Evolutionary conservation across 169 alveolate genomes (phyloP).

Genomic region (Haemoproteus tartakovskyi): DNA sequence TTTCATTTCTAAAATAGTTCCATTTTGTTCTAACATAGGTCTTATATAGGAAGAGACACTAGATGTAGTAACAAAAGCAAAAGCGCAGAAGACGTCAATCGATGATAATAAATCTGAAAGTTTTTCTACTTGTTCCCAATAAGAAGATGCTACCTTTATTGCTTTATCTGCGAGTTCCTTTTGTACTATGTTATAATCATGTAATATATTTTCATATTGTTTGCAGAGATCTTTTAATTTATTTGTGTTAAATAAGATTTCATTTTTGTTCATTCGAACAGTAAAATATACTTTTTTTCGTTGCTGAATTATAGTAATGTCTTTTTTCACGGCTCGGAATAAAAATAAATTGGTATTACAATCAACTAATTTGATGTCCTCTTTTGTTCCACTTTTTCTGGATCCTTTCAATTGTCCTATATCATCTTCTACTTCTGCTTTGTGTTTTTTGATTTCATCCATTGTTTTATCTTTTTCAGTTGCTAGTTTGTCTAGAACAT

Average conservation of each 20-base stretch:
- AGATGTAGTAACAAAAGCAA: slow-evolving; percentile 88
- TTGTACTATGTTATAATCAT: slow-evolving; percentile 82
- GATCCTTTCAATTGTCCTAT: slow-evolving; percentile 83
- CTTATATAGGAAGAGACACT: slow-evolving; percentile 84
- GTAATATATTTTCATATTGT: slow-evolving; percentile 71
- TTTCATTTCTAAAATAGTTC: slow-evolving; percentile 77
- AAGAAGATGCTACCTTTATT: slow-evolving; percentile 91
- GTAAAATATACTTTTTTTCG: slow-evolving; percentile 67
- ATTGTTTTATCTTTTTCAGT: slow-evolving; percentile 33
- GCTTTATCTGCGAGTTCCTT: slow-evolving; percentile 85
- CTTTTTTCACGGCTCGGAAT: slow-evolving; percentile 86
- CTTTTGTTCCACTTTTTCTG: slow-evolving; percentile 65
- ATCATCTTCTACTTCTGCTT: slow-evolving; percentile 72
- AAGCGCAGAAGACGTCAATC: slow-evolving; percentile 91
- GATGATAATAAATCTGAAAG: slow-evolving; percentile 85
- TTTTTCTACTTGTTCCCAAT: slow-evolving; percentile 91
- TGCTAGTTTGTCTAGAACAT: slow-evolving; percentile 63
- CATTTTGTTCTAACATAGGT: slow-evolving; percentile 82
- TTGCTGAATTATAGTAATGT: slow-evolving; percentile 69
- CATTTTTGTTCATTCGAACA: slow-evolving; percentile 85
- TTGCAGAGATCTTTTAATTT: slow-evolving; percentile 81
- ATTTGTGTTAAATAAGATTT: slow-evolving; percentile 83
- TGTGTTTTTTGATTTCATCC: slow-evolving; percentile 73
- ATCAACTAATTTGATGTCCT: slow-evolving; percentile 80
- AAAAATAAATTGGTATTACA: slow-evolving; percentile 79